phyloP scores from a whole-genome alignment of 352 stramenopile genomes.

The Phytophthora podocarpi region DNA sequence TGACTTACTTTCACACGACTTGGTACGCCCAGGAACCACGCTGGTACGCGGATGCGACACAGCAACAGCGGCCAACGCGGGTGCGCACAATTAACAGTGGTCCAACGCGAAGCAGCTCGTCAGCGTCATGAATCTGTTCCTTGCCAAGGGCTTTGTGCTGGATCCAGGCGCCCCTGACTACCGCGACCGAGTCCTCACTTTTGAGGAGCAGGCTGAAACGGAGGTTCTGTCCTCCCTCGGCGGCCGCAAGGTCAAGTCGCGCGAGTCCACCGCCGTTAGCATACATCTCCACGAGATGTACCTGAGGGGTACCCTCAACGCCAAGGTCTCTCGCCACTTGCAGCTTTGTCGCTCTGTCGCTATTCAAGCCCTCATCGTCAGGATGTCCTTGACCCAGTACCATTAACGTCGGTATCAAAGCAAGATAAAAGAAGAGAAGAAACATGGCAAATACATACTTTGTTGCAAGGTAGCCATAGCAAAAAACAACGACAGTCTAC shows the following conservation, averaged over 20 bases:
- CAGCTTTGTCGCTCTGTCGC: neutral
- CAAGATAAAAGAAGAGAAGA: too few relatives aligned
- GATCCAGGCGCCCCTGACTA: neutral
- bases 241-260: neutral
- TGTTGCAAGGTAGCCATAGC: too few relatives aligned
- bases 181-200: conserved; percentile 3
- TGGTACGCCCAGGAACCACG: conserved; percentile 8
- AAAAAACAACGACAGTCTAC: too few relatives aligned
- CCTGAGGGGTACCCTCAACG: neutral
- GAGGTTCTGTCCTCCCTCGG: conserved; percentile 5
- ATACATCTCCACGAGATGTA: conserved; percentile 5
- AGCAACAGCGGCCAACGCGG: conserved; percentile 3
- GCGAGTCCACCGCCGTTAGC: neutral
- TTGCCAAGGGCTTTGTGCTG: neutral
- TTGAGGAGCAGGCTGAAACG: neutral
- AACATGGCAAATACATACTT: too few relatives aligned
- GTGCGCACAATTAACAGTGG: too few relatives aligned
- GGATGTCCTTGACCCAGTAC: too few relatives aligned
- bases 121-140: neutral
- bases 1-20: conserved; percentile 1
- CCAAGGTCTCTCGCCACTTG: neutral
- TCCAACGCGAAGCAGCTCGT: neutral
- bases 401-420: too few relatives aligned
- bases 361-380: too few relatives aligned
- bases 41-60: neutral